Base-by-base conservation (phyloP, 805 yeast genomes). In the Allodekkera sacchari region DNA sequence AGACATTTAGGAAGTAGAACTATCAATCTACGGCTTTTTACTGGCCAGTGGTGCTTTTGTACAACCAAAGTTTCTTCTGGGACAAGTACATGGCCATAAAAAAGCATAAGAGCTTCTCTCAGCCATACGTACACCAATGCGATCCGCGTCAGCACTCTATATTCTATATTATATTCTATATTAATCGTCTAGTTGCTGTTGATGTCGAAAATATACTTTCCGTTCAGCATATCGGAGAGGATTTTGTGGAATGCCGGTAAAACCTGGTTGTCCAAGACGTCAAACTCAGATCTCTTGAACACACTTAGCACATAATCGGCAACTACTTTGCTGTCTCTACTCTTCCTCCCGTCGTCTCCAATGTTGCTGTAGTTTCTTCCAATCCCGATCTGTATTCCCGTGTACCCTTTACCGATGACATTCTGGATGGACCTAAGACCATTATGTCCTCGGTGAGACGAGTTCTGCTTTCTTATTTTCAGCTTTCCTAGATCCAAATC, bases 381-480 rank as follows among this genome's bases (percentile, higher is more conserved):
- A 11, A 88, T 81, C 0, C 96, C 96, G 7, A 87, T 62, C 12
- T 80, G 72, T 10, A 87, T 48, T 31, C 83, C 71, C n/a, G 72
- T 64, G 47, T 77, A 83, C 12, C 61, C 64, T 22, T 63, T 61
- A 0, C 78, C 77, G 22, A 68, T 51, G 3, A 13, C 8, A 6
- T 52, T 41, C 27, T 66, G 68, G 3, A 88, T 66, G 25, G 80
- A 71, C 38, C 68, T 67, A 18, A 88, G 61, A 0, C 96, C 96
- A 48, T 84, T 85, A 47, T 88, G 97, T 0, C 95, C 96, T 27
- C 92, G 62, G 11, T 76, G 65, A 26, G 83, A 71, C 1, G 79
- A 63, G 2, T 73, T 69, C 10, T 74, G 77, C 12, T 58, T 61
- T 28, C 89, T 63, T 2, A 80, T 50, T 44, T 80, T 80, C 14